Conservation (phyloP, 2,329 filamentous ascomycete genomes). For the Apiospora kogelbergensis region DNA sequence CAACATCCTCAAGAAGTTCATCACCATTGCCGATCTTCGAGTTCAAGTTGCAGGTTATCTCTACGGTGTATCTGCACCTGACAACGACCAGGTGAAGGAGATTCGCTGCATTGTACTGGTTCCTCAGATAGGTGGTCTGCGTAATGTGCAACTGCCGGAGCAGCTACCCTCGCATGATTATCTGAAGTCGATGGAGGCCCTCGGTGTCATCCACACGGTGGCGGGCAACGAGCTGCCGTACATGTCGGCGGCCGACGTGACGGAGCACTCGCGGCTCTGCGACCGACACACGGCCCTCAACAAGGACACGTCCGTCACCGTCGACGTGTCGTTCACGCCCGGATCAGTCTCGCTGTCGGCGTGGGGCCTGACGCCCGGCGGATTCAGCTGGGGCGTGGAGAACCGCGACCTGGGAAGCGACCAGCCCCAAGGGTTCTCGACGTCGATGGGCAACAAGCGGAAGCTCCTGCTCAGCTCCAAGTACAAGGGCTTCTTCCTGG, state of each 20-base stretch:
- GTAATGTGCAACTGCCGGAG: conserved; percentile 87
- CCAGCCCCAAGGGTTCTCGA: conserved; percentile 90
- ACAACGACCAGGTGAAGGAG: conserved; percentile 97
- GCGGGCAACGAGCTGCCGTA: conserved; percentile 94
- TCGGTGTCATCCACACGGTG: conserved; percentile 93
- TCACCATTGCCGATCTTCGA: conserved; percentile 92
- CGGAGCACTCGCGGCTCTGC: conserved; percentile 88
- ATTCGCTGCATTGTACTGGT: conserved; percentile 96
- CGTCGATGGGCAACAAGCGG: conserved; percentile 90
- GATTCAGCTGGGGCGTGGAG: conserved; percentile 95
- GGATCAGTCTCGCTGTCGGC: conserved; percentile 93
- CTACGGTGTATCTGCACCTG: conserved; percentile 87
- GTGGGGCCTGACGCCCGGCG: conserved; percentile 87
- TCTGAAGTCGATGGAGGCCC: conserved; percentile 80
- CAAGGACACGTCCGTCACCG: conserved; percentile 84
- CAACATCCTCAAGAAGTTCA: conserved; percentile 97
- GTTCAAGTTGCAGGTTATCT: conserved; percentile 96
- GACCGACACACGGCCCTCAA: conserved; percentile 80
- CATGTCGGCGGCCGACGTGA: conserved; percentile 95
- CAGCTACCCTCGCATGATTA: conserved; percentile 91
- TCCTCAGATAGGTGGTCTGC: conserved; percentile 90
- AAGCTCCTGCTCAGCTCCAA: conserved; percentile 91
- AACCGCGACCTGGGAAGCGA: conserved; percentile 93
- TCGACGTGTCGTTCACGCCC: conserved; percentile 94
- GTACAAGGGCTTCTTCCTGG: conserved; percentile 93